These are phyloP conservation scores for Sphaerulina vaccinii DNA, from an alignment of 2,329 filamentous ascomycete species.

Conservation along the genomic window DNA sequence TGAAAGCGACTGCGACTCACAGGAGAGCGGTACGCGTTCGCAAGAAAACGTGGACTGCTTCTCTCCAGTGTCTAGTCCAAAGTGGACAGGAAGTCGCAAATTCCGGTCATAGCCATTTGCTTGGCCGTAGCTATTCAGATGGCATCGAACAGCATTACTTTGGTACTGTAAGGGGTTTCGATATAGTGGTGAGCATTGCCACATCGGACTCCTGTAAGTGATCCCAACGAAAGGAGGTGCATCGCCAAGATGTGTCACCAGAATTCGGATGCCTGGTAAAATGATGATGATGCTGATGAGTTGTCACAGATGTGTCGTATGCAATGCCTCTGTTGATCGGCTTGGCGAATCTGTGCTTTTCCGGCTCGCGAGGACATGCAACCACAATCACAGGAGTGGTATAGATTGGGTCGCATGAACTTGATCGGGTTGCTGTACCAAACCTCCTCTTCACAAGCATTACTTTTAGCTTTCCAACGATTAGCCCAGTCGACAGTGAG, in stretches of 20 bases:
- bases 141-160: conserved; percentile 49
- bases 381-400: conserved; percentile 31
- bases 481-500: conserved; percentile 51
- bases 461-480: conserved; percentile 57
- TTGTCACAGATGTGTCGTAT: conserved; percentile 50
- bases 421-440: conserved; percentile 52
- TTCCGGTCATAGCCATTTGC: conserved; percentile 53
- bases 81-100: conserved; percentile 47
- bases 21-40: conserved; percentile 48
- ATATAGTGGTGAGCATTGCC: conserved; percentile 57
- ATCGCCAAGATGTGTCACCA: background rate
- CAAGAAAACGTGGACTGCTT: conserved; percentile 54
- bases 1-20: conserved; percentile 49
- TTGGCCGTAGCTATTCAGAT: conserved; percentile 51
- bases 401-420: conserved; percentile 52
- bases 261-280: background rate
- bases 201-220: conserved; percentile 54
- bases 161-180: conserved; percentile 39
- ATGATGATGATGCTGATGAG: background rate
- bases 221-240: background rate
- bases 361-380: conserved; percentile 46
- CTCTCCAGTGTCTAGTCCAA: conserved; percentile 50
- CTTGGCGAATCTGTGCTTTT: conserved; percentile 38
- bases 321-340: conserved; percentile 55
- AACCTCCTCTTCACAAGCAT: conserved; percentile 55